A percentile compares a stretch with the other conserved stretches of the same genome.
These are phyloP conservation scores for Euphorbia neoarborescens DNA, from an alignment of 441 rosid genomes.

Conservation along the genomic window DNA sequence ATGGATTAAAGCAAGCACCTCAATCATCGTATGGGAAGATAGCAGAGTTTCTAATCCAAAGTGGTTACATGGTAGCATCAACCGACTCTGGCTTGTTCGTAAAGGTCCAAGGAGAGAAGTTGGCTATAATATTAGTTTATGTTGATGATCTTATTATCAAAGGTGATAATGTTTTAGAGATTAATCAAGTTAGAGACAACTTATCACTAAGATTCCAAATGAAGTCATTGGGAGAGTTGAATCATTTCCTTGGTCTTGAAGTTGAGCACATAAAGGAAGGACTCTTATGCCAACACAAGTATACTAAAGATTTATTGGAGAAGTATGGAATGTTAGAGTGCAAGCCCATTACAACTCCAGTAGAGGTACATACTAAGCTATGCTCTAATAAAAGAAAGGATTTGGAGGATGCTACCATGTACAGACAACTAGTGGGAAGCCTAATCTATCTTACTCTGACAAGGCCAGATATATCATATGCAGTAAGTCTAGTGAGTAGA, in stretches of 20 bases:
- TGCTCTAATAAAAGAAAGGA: not conserved
- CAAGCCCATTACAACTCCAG: not conserved
- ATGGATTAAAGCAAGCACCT: not conserved
- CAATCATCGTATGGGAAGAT: not conserved
- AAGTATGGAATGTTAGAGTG: conserved; percentile 1
- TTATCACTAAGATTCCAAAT: not conserved
- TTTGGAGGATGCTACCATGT: not conserved
- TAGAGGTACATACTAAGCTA: not conserved
- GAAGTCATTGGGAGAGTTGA: not conserved
- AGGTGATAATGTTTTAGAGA: conserved; percentile 8
- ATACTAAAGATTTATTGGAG: not conserved
- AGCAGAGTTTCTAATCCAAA: not conserved
- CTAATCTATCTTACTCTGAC: not conserved
- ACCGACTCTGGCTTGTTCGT: not conserved
- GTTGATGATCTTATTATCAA: not conserved
- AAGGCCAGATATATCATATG: not conserved
- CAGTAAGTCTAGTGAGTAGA: not conserved
- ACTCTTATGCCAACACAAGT: not conserved
- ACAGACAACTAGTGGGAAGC: not conserved
- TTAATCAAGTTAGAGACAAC: not conserved
- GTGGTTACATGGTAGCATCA: not conserved
- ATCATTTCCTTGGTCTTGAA: not conserved
- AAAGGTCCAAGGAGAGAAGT: not conserved
- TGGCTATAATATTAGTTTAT: not conserved
- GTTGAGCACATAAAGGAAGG: not conserved